A percentile compares a stretch with the other conserved stretches of the same genome.
Evolutionary conservation across 768 basidiomycete genomes (phyloP).

Genomic region (Boletus huronensis): DNA sequence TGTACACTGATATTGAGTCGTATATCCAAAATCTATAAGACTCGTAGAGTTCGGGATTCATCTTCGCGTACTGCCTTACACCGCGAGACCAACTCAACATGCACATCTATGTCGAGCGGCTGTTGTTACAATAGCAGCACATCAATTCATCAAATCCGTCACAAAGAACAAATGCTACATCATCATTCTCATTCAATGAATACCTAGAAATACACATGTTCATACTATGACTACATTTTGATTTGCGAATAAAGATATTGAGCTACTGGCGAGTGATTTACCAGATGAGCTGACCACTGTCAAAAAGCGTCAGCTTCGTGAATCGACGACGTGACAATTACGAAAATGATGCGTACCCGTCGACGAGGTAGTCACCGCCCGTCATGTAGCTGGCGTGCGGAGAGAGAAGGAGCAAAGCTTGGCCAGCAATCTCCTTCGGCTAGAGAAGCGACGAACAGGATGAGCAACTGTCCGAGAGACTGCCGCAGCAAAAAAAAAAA

Average conservation of each 20-base stretch:
- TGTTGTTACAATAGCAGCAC: not conserved
- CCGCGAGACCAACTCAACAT: too few relatives aligned
- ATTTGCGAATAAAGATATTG: too few relatives aligned
- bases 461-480: not conserved
- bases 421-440: conserved; percentile 57
- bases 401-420: conserved; percentile 52
- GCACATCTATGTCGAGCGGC: too few relatives aligned
- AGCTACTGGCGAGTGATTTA: conserved; percentile 6
- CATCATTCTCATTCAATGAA: not conserved
- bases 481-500: not conserved
- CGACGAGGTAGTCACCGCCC: conserved; percentile 52
- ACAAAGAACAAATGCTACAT: not conserved
- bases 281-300: conserved; percentile 31
- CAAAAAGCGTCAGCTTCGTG: fast-evolving
- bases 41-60: too few relatives aligned
- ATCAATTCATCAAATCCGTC: not conserved
- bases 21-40: too few relatives aligned
- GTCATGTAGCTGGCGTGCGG: conserved; percentile 54
- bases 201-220: conserved; percentile 10
- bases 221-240: not conserved
- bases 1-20: too few relatives aligned
- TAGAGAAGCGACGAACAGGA: conserved; percentile 11
- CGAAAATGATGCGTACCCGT: conserved; percentile 42
- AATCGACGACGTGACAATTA: fast-evolving
- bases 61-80: too few relatives aligned